Evolutionary conservation across 192 early-diverging fungal genomes (phyloP).

Genomic region (Linnemannia zychae): DNA sequence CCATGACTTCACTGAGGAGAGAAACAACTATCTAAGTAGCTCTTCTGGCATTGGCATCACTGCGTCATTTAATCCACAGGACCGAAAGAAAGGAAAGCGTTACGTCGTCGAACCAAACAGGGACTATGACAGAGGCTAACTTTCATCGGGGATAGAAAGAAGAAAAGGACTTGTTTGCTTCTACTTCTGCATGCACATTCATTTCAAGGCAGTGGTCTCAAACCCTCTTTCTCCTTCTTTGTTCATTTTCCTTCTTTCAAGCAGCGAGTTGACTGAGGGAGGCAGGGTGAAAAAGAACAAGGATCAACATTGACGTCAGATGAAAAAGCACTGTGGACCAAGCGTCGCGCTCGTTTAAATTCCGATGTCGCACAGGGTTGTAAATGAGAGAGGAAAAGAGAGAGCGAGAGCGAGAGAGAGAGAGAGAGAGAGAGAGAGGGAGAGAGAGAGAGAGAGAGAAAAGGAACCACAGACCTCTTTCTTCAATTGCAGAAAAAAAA

Average conservation of each 20-base stretch:
- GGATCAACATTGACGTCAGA: background rate
- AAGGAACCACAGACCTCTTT: background rate
- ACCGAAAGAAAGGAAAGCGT: no score
- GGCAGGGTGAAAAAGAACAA: background rate
- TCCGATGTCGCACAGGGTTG: background rate
- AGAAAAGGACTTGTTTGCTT: no score
- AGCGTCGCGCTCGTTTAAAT: background rate
- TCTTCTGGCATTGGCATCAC: background rate
- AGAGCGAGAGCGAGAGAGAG: no score
- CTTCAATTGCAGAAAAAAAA: background rate
- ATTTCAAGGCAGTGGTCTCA: background rate
- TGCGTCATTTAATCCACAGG: background rate
- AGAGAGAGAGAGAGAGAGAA: background rate
- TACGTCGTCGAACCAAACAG: no score
- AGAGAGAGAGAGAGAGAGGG: background rate
- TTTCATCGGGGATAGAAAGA: no score
- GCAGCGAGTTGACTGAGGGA: background rate
- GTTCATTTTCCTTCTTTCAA: background rate
- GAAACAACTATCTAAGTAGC: background rate
- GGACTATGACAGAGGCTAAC: background rate
- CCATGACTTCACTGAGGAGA: background rate
- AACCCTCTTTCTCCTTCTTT: background rate
- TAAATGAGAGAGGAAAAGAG: no score
- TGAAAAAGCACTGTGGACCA: background rate
- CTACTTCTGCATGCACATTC: no score